Evolutionary conservation across 1,139 yeast species (phyloP).

Genomic region (Meyerozyma carpophila): DNA sequence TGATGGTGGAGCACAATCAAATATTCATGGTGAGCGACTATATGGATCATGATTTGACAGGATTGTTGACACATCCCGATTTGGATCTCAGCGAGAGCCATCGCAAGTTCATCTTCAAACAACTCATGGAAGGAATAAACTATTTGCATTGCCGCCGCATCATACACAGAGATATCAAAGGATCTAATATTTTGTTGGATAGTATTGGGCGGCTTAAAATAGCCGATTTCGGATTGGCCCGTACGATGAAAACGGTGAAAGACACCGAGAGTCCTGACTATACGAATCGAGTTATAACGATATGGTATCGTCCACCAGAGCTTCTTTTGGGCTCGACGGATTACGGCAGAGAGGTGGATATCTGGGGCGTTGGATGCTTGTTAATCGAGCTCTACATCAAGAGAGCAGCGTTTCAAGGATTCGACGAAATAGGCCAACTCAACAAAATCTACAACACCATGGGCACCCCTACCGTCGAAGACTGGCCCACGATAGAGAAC

Average conservation of each 20-base stretch:
- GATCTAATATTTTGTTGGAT: conserved; percentile 80
- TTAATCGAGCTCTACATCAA: conserved; percentile 75
- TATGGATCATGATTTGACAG: conserved; percentile 90
- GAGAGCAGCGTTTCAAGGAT: conserved; percentile 78
- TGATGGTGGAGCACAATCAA: conserved; percentile 79
- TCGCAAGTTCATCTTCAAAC: conserved; percentile 71
- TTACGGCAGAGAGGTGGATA: conserved; percentile 87
- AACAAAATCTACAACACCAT: conserved; percentile 68
- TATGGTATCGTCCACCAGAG: conserved; percentile 98
- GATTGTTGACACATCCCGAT: conserved; percentile 74
- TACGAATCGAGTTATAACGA: conserved; percentile 89
- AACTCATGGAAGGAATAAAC: conserved; percentile 72
- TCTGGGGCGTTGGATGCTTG: conserved; percentile 97
- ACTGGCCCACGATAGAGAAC: conserved; percentile 72
- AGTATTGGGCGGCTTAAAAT: conserved; percentile 70
- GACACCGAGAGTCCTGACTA: conserved; percentile 61
- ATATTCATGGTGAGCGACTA: conserved; percentile 91
- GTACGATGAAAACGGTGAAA: conserved; percentile 60
- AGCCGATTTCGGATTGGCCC: conserved; percentile 93
- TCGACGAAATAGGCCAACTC: conserved; percentile 82
- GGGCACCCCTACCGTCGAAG: conserved; percentile 79
- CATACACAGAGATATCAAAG: conserved; percentile 91
- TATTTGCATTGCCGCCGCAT: conserved; percentile 77
- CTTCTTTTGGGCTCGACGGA: conserved; percentile 82
- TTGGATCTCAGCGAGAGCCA: conserved; percentile 60